A percentile compares a stretch with the other conserved stretches of the same genome.
These are phyloP conservation scores for Oryza longistaminata DNA, from an alignment of 176 grass and related monocot species.

Conservation along the genomic window DNA sequence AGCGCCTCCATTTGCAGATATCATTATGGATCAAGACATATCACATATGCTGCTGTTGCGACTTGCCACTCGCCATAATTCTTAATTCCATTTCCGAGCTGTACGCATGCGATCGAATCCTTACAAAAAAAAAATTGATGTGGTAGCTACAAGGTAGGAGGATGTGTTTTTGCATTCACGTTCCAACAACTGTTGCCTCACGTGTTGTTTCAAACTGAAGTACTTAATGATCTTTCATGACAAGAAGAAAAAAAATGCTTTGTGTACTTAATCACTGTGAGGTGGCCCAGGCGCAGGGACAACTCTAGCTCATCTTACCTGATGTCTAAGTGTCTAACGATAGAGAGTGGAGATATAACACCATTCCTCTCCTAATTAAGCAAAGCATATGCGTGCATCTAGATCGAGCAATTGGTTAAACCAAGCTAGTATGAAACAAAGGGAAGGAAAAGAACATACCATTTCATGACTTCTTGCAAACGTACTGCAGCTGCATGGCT, in stretches of 20 bases:
- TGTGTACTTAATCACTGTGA: background rate
- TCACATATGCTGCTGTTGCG: conserved; percentile 10
- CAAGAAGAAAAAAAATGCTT: no score
- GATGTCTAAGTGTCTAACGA: no score
- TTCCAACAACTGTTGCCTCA: conserved; percentile 22
- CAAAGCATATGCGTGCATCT: background rate
- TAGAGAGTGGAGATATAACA: no score
- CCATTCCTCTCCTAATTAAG: background rate
- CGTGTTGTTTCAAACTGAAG: background rate
- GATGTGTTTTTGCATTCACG: background rate
- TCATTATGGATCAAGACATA: background rate
- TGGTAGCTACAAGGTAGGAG: background rate
- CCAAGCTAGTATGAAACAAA: conserved; percentile 9
- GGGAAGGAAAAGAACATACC: background rate
- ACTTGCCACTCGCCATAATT: conserved; percentile 28
- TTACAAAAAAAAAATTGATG: background rate
- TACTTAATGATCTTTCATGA: background rate
- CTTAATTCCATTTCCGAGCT: background rate
- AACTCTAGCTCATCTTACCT: background rate
- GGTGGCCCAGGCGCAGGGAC: background rate
- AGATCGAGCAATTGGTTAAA: background rate
- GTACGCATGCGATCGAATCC: background rate
- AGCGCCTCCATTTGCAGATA: background rate
- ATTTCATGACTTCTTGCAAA: background rate
- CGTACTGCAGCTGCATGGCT: background rate